Percentiles rank a stretch among this genome's conserved stretches.
Evolutionary conservation across 805 yeast genomes (phyloP).

Genomic region (Monosporozyma unispora): DNA sequence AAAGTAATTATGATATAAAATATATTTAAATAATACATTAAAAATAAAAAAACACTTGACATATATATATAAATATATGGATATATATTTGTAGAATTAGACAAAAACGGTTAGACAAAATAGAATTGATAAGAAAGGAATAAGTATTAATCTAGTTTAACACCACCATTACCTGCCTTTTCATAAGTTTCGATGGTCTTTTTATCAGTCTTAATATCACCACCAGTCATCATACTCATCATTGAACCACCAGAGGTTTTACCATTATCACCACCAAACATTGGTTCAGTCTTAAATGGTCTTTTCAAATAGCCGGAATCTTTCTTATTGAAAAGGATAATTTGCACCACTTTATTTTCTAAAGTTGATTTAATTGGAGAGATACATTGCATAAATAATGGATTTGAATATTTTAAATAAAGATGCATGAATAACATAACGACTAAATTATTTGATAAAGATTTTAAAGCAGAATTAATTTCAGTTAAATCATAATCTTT

Average conservation of each 20-base stretch:
- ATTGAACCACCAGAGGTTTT: not conserved
- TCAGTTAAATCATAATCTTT: constrained; percentile 91
- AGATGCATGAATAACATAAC: constrained; percentile 98
- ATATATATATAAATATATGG: not conserved
- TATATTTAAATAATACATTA: no score
- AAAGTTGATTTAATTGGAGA: constrained; percentile 83
- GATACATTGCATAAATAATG: constrained; percentile 88
- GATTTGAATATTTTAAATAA: constrained; percentile 95
- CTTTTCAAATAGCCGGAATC: constrained; percentile 89
- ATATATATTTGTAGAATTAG: not conserved
- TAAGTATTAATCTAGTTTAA: constrained; percentile 81
- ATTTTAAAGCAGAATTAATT: constrained; percentile 67
- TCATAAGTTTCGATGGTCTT: constrained; percentile 80
- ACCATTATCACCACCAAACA: constrained; percentile 46
- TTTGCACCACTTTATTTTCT: constrained; percentile 84
- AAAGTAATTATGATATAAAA: no score
- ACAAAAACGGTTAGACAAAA: no score
- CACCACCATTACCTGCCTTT: constrained; percentile 76
- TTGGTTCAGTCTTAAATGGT: constrained; percentile 85
- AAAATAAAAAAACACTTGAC: not conserved
- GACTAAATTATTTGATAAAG: constrained; percentile 80
- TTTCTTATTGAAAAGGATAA: constrained; percentile 67
- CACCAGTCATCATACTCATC: constrained; percentile 16
- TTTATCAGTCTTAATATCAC: constrained; percentile 70
- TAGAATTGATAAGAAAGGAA: no score